phyloP scores from a whole-genome alignment of 2,329 filamentous ascomycete genomes.

The Acarospora socialis region DNA sequence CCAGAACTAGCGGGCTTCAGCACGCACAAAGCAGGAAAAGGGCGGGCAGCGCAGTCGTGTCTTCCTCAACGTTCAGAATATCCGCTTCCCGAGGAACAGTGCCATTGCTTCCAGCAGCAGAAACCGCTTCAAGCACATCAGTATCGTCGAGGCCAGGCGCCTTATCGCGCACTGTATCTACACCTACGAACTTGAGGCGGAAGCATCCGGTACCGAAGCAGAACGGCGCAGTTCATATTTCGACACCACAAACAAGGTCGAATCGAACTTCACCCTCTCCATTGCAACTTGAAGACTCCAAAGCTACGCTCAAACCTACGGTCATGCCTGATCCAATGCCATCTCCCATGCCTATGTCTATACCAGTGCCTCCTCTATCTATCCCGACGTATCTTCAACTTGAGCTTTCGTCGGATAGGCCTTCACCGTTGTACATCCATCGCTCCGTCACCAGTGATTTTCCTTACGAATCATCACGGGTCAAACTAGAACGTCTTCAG shows the following conservation, averaged over 20 bases:
- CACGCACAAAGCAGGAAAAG: not conserved
- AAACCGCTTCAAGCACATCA: slow-evolving; percentile 11
- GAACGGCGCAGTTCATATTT: slow-evolving; percentile 22
- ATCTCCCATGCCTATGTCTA: slow-evolving; percentile 36
- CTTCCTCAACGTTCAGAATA: no score
- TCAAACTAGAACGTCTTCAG: slow-evolving; percentile 81
- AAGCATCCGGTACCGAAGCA: slow-evolving; percentile 20
- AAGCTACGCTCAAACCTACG: slow-evolving; percentile 15
- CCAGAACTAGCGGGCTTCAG: no score
- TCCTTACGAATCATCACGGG: slow-evolving; percentile 80
- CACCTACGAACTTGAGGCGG: slow-evolving; percentile 21
- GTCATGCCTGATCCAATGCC: slow-evolving; percentile 22
- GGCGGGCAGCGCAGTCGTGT: not conserved
- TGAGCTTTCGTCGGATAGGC: slow-evolving; percentile 45
- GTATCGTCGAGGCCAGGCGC: slow-evolving; percentile 20
- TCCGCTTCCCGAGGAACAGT: slow-evolving; percentile 13
- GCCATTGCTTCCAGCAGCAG: not conserved
- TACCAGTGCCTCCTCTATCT: slow-evolving; percentile 48
- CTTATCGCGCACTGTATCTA: slow-evolving; percentile 23
- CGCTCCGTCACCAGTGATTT: slow-evolving; percentile 42
- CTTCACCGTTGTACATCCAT: slow-evolving; percentile 50
- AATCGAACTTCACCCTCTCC: slow-evolving; percentile 19
- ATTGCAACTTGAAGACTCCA: slow-evolving; percentile 22
- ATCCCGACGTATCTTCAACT: slow-evolving; percentile 52
- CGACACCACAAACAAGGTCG: slow-evolving; percentile 20